Percentiles rank a stretch among this genome's conserved stretches.
phyloP scores from a whole-genome alignment of 2,329 filamentous ascomycete species.

The Xylariaceae sp. region DNA sequence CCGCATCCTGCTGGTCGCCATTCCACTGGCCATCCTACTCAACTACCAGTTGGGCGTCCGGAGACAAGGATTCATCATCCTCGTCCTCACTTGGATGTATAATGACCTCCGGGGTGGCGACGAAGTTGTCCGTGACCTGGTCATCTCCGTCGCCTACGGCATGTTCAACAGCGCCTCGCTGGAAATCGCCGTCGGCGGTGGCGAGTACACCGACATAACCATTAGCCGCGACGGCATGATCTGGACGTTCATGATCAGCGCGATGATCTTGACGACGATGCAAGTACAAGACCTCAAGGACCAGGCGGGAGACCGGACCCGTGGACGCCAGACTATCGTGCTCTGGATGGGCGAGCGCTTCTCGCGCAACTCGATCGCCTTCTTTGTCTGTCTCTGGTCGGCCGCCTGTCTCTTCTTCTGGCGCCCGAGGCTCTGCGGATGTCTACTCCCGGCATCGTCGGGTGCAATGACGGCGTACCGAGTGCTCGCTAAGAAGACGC shows the following conservation, averaged over 20 bases:
- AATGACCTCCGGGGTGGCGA: constrained; percentile 27
- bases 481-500: constrained; percentile 9
- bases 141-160: constrained; percentile 25
- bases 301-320: constrained; percentile 22
- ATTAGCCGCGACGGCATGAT: constrained; percentile 17
- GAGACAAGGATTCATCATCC: constrained; percentile 21
- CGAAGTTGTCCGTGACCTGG: constrained; percentile 20
- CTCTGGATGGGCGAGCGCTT: constrained; percentile 23
- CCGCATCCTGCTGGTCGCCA: constrained; percentile 20
- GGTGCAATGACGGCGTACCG: constrained; percentile 15
- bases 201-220: constrained; percentile 11
- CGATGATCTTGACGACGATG: constrained; percentile 27
- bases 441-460: constrained; percentile 7
- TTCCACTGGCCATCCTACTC: constrained; percentile 20
- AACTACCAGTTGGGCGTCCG: constrained; percentile 22
- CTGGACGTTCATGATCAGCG: constrained; percentile 23
- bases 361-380: constrained; percentile 17
- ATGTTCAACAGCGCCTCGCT: constrained; percentile 25
- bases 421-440: constrained; percentile 12
- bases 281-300: constrained; percentile 28
- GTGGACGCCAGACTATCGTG: constrained; percentile 22
- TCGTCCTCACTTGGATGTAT: constrained; percentile 24
- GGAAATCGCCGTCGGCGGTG: constrained; percentile 19
- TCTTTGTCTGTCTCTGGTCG: constrained; percentile 21
- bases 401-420: constrained; percentile 17